Conservation (phyloP, 2,329 filamentous ascomycete genomes). For the Fusarium piperis region DNA sequence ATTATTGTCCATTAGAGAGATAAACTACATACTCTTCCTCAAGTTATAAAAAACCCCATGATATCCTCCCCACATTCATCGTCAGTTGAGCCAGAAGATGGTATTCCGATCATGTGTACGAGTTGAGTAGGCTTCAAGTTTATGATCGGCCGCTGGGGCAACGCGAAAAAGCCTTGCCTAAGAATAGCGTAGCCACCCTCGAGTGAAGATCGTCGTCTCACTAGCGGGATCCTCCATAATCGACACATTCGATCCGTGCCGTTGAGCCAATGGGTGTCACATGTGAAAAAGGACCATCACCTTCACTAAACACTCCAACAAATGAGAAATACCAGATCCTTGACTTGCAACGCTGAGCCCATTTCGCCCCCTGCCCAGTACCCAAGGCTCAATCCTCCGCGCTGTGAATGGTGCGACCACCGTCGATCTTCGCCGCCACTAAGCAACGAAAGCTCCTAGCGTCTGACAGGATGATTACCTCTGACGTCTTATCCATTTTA, state of each 20-base stretch:
- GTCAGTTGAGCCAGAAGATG: neutral
- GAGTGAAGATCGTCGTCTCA: neutral
- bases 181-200: neutral
- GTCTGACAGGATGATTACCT: neutral
- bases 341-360: neutral
- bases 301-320: neutral
- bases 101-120: neutral
- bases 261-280: neutral
- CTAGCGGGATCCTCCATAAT: neutral
- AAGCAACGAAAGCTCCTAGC: neutral
- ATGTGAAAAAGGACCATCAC: neutral
- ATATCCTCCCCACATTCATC: neutral
- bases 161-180: neutral
- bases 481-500: neutral
- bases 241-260: neutral
- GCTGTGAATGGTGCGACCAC: neutral
- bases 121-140: neutral
- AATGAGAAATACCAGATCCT: neutral
- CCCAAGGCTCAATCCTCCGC: neutral
- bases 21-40: too few relatives aligned
- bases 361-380: neutral
- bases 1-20: too few relatives aligned
- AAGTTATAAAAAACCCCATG: too few relatives aligned
- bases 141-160: neutral
- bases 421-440: neutral